Conservation (phyloP, 345 rosid genomes). For the Aquilaria sinensis region DNA sequence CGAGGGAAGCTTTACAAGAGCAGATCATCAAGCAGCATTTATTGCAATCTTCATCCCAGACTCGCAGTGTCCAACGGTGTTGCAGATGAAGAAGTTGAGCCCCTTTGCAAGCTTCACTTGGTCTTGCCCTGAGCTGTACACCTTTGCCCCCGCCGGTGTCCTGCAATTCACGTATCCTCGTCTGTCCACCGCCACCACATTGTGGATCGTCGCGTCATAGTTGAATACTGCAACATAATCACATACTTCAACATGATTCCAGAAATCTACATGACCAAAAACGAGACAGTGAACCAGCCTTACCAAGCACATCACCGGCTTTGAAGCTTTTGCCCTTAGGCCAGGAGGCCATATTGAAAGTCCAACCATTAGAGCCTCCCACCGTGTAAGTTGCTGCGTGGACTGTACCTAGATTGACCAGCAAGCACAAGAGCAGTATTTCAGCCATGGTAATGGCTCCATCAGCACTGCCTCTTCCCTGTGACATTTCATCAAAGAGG, state of each 20-base stretch:
- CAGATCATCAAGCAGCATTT: slow-evolving; percentile 20
- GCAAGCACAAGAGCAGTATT: slow-evolving; percentile 12
- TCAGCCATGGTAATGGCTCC: neutral
- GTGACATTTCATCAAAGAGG: slow-evolving; percentile 18
- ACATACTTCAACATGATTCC: neutral
- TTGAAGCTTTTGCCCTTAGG: slow-evolving; percentile 45
- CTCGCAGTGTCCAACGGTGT: slow-evolving; percentile 35
- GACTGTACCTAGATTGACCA: slow-evolving; percentile 12
- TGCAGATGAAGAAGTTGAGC: slow-evolving; percentile 45
- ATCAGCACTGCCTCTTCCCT: slow-evolving; percentile 45
- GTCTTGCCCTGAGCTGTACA: slow-evolving; percentile 38
- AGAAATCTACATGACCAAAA: neutral
- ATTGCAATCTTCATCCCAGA: slow-evolving; percentile 49
- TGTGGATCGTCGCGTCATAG: slow-evolving; percentile 33
- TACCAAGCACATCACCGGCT: slow-evolving; percentile 44
- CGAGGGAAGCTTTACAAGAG: too few species aligned
- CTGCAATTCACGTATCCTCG: slow-evolving; percentile 29
- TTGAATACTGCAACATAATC: slow-evolving; percentile 33
- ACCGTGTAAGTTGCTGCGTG: slow-evolving; percentile 32
- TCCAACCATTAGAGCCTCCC: slow-evolving; percentile 46
- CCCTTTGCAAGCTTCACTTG: slow-evolving; percentile 37
- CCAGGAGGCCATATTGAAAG: slow-evolving; percentile 30
- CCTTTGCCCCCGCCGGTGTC: slow-evolving; percentile 28
- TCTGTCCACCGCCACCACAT: slow-evolving; percentile 36
- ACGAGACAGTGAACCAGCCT: slow-evolving; percentile 1